These are phyloP conservation scores for Monosporascus sp. DNA, from an alignment of 2,329 filamentous ascomycete species.

Conservation along the genomic window DNA sequence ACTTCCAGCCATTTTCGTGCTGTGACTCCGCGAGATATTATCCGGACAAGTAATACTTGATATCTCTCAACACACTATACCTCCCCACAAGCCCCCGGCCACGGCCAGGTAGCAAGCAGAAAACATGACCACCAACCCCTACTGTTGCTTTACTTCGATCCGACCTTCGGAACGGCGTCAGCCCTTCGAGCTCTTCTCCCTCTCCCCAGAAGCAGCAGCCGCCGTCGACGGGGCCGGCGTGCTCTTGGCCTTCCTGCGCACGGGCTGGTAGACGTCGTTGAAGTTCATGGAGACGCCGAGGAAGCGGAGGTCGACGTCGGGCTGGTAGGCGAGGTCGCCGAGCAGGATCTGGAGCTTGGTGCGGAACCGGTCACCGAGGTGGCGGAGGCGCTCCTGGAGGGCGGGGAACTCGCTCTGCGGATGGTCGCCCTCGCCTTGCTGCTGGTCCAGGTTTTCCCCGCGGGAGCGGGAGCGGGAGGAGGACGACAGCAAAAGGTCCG, in stretches of 20 bases:
- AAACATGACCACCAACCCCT: too few species aligned
- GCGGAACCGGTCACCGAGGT: conserved; percentile 71
- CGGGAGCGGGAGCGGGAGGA: too few species aligned
- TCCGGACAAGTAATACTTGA: too few species aligned
- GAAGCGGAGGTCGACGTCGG: conserved; percentile 93
- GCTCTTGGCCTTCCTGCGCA: conserved; percentile 54
- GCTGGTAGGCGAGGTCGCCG: conserved; percentile 86
- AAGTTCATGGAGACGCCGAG: conserved; percentile 98
- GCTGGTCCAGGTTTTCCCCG: conserved; percentile 2
- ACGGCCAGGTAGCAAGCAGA: too few species aligned
- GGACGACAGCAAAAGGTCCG: conserved; percentile 48
- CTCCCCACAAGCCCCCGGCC: too few species aligned
- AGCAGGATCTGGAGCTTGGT: conserved; percentile 73
- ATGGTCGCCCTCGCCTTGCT: conserved; percentile 44
- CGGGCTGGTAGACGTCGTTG: conserved; percentile 89
- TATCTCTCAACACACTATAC: too few species aligned
- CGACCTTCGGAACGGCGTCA: too few species aligned
- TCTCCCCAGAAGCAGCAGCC: background rate
- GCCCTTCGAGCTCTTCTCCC: conserved; percentile 2
- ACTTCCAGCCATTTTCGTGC: too few species aligned
- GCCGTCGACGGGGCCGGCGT: conserved; percentile 10
- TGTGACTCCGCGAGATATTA: too few species aligned
- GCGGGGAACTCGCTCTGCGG: conserved; percentile 64
- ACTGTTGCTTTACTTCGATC: too few species aligned
- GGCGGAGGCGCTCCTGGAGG: conserved; percentile 65